These are phyloP conservation scores for Phytophthora citricola DNA, from an alignment of 352 stramenopile species.

Conservation along the genomic window DNA sequence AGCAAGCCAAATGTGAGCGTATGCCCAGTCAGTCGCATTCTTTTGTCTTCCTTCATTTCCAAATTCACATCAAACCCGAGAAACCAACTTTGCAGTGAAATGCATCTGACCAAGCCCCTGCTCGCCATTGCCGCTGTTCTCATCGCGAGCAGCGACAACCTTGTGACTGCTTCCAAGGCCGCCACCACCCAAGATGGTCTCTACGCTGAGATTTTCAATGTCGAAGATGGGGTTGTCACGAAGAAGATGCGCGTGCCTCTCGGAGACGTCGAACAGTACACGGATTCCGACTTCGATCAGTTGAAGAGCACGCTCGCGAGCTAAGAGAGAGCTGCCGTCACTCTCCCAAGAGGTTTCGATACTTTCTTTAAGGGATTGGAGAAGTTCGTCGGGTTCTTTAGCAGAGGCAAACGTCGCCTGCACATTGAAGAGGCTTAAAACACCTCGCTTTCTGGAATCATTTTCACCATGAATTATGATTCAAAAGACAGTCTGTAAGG, in stretches of 20 bases:
- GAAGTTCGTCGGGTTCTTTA: not conserved
- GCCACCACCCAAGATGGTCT: not conserved
- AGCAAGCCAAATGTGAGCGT: too few relatives aligned
- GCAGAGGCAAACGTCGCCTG: not conserved
- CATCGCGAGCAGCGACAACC: not conserved
- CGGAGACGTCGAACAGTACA: constrained; percentile 6
- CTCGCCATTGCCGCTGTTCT: not conserved
- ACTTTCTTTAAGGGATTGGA: not conserved
- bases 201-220: constrained; percentile 8
- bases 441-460: not conserved
- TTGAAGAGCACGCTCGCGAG: not conserved
- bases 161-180: not conserved
- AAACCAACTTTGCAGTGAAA: not conserved
- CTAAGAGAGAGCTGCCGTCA: constrained; percentile 6
- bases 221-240: constrained; percentile 6
- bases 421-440: constrained; percentile 1
- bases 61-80: not conserved
- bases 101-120: constrained; percentile 5
- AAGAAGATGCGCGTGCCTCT: constrained; percentile 10
- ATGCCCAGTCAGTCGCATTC: too few relatives aligned
- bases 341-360: not conserved
- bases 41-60: not conserved
- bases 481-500: too few relatives aligned
- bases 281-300: constrained; percentile 7
- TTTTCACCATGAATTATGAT: too few relatives aligned